Conservation (phyloP, 164 flowering plant genomes). For the Kalanchoe fedtschenkoi region DNA sequence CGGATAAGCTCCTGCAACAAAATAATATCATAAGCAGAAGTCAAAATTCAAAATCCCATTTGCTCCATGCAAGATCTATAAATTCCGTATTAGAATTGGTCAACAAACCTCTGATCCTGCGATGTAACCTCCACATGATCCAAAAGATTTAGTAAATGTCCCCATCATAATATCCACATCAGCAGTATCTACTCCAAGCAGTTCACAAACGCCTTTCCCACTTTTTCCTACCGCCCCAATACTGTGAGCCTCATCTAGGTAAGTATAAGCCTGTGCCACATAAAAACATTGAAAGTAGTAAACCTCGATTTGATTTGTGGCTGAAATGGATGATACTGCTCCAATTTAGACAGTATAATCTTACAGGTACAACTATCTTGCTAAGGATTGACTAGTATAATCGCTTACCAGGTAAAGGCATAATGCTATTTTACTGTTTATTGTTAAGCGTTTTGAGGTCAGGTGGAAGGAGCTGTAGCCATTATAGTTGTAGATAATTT, state of each 20-base stretch:
- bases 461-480: no score
- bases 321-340: no score
- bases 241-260: conserved; percentile 98
- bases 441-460: no score
- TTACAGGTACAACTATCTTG: no score
- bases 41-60: background rate
- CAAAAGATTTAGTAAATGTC: conserved; percentile 96
- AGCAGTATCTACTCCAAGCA: conserved; percentile 85
- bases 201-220: conserved; percentile 97
- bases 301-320: background rate
- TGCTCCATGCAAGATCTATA: background rate
- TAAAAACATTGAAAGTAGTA: conserved; percentile 2
- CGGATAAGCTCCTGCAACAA: conserved; percentile 62
- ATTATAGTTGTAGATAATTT: no score
- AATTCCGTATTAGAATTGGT: background rate
- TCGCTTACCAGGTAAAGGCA: no score
- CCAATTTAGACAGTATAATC: no score
- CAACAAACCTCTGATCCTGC: conserved; percentile 71
- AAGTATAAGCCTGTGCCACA: conserved; percentile 71
- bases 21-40: background rate
- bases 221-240: conserved; percentile 96
- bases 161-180: conserved; percentile 99
- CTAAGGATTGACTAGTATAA: no score
- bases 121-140: conserved; percentile 93
- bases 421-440: no score